Evolutionary conservation across 768 basidiomycete species (phyloP).

Genomic region (Boletus rufocinnamomeus): DNA sequence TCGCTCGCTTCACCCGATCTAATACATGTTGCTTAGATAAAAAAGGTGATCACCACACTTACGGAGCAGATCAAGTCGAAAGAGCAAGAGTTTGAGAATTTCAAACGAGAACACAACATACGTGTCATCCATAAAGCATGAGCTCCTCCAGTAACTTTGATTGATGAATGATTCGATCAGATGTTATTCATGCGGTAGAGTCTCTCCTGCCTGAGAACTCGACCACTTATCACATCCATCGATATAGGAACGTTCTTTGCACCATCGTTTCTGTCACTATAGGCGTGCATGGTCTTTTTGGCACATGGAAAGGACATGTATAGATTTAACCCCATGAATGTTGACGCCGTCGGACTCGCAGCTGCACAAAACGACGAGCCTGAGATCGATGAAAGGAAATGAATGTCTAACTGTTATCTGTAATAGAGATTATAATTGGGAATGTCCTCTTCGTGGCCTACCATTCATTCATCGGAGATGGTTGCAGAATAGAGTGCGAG

Average conservation of each 20-base stretch:
- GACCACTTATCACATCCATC: neutral
- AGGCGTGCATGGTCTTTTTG: neutral
- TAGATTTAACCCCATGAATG: neutral
- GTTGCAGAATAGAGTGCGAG: neutral
- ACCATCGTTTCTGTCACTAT: neutral
- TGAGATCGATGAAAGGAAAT: neutral
- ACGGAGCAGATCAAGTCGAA: conserved; percentile 87
- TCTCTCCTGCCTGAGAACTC: neutral
- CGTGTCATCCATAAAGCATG: conserved; percentile 50
- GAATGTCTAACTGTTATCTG: neutral
- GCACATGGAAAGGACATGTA: neutral
- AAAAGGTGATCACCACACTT: conserved; percentile 73
- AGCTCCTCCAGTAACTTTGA: conserved; percentile 10
- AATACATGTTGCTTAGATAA: conserved; percentile 57
- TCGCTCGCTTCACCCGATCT: neutral
- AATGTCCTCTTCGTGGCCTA: neutral
- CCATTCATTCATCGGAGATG: neutral
- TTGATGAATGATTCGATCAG: neutral
- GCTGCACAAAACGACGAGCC: neutral
- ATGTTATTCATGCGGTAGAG: conserved; percentile 2
- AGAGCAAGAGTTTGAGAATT: conserved; percentile 79
- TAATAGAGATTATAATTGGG: neutral
- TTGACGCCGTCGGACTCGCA: neutral
- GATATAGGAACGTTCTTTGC: neutral
- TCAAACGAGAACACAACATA: conserved; percentile 78